phyloP scores from a whole-genome alignment of 169 alveolate species.

The Theileria parva region DNA sequence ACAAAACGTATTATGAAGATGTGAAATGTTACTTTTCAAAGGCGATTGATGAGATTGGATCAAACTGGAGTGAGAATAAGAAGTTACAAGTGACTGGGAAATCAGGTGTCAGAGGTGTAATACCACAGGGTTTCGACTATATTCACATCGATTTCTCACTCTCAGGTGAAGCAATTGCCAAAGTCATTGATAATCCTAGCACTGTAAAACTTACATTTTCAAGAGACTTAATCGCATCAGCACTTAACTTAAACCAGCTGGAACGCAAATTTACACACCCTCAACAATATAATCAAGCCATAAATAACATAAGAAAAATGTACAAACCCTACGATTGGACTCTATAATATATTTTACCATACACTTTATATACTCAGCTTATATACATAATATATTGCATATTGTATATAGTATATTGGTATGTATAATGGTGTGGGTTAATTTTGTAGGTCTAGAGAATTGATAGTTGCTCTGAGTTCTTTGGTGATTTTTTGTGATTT shows the following conservation, averaged over 20 bases:
- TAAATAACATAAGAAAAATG: constrained; percentile 27
- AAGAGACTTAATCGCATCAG: constrained; percentile 49
- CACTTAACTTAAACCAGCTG: constrained; percentile 43
- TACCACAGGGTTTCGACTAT: constrained; percentile 65
- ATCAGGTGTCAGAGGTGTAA: constrained; percentile 54
- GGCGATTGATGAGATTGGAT: constrained; percentile 48
- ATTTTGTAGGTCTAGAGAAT: not conserved
- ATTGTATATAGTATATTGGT: not conserved
- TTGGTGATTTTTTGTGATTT: not conserved
- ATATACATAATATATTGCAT: not conserved
- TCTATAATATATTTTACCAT: not conserved
- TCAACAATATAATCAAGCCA: constrained; percentile 32
- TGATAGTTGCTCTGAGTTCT: not conserved
- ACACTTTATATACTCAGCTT: not conserved
- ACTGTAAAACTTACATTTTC: constrained; percentile 16
- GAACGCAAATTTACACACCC: constrained; percentile 41
- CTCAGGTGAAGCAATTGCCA: constrained; percentile 58
- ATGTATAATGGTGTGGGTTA: not conserved
- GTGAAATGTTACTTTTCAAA: constrained; percentile 41
- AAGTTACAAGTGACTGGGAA: constrained; percentile 39
- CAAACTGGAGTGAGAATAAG: constrained; percentile 53
- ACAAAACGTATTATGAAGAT: constrained; percentile 23
- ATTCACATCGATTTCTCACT: constrained; percentile 62
- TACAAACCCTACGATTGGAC: constrained; percentile 57
- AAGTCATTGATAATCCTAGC: constrained; percentile 53